phyloP scores from a whole-genome alignment of 306 rosid genomes.

The Corylus heterophylla region DNA sequence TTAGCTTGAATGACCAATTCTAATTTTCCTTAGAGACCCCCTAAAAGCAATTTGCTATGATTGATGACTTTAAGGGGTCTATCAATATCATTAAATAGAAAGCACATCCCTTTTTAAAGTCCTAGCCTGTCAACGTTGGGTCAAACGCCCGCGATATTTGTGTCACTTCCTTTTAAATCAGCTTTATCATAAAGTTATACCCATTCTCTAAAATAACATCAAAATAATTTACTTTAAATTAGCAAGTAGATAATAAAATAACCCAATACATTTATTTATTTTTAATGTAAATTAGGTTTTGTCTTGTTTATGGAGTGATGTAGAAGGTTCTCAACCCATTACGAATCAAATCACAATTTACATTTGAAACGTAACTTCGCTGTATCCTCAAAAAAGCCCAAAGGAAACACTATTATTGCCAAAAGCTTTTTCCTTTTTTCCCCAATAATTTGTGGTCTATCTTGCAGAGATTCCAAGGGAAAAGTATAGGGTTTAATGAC shows the following conservation, averaged over 20 bases:
- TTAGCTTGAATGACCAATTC: background rate
- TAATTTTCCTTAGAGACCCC: background rate
- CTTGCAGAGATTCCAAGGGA: conserved; percentile 20
- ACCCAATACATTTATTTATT: too few relatives aligned
- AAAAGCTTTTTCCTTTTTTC: background rate
- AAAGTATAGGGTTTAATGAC: conserved; percentile 8
- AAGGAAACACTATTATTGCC: background rate
- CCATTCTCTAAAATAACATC: conserved; percentile 16
- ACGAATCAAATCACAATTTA: background rate
- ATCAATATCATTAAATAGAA: conserved; percentile 27
- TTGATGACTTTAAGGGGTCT: conserved; percentile 35
- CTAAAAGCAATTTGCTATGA: conserved; percentile 26
- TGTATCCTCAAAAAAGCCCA: background rate
- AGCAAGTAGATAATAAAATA: background rate
- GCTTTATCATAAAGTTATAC: conserved; percentile 16
- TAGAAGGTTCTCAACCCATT: conserved; percentile 33
- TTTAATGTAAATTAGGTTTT: background rate
- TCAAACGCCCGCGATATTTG: conserved; percentile 23
- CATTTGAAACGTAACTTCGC: background rate
- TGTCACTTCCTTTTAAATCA: conserved; percentile 2
- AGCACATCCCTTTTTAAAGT: conserved; percentile 15
- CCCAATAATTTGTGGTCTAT: background rate
- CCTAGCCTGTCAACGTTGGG: conserved; percentile 35
- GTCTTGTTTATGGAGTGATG: conserved; percentile 19
- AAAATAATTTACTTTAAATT: conserved; percentile 22